phyloP scores from a whole-genome alignment of 176 grass and related monocot species.

The Melocanna baccifera region DNA sequence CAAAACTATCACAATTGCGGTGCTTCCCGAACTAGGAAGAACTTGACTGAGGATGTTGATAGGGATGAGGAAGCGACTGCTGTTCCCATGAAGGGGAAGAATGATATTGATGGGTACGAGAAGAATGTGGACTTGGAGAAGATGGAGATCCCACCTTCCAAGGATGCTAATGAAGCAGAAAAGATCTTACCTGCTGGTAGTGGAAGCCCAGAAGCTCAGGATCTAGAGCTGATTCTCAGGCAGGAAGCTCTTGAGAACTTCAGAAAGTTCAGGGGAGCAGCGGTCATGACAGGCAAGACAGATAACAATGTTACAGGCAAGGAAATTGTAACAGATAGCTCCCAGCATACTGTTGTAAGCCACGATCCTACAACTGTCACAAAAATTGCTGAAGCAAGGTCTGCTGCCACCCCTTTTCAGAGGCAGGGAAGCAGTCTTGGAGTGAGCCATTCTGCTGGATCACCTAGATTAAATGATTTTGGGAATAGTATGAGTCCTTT shows the following conservation, averaged over 20 bases:
- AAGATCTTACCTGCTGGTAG: constrained; percentile 26
- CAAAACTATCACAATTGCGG: constrained; percentile 34
- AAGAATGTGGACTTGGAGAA: constrained; percentile 13
- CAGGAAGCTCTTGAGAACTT: constrained; percentile 92
- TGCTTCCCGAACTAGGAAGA: neutral
- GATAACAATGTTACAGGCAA: constrained; percentile 29
- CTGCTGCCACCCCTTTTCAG: neutral
- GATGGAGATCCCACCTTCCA: constrained; percentile 18
- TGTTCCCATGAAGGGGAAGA: neutral
- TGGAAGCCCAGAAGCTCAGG: constrained; percentile 38
- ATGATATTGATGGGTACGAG: constrained; percentile 13
- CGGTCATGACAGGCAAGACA: constrained; percentile 13
- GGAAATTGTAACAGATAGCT: constrained; percentile 1
- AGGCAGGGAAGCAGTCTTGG: constrained; percentile 34
- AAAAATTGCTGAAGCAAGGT: constrained; percentile 24
- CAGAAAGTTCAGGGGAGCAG: constrained; percentile 56
- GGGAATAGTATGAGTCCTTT: neutral
- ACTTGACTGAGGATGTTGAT: neutral
- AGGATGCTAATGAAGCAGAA: constrained; percentile 14
- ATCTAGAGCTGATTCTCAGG: constrained; percentile 76
- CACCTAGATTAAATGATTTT: constrained; percentile 26
- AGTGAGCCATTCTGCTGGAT: constrained; percentile 3
- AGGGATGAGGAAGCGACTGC: neutral
- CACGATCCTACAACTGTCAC: neutral
- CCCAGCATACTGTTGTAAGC: neutral